Base-by-base conservation (phyloP, 2,329 filamentous ascomycete species). In the Fusarium pseudonygamai region DNA sequence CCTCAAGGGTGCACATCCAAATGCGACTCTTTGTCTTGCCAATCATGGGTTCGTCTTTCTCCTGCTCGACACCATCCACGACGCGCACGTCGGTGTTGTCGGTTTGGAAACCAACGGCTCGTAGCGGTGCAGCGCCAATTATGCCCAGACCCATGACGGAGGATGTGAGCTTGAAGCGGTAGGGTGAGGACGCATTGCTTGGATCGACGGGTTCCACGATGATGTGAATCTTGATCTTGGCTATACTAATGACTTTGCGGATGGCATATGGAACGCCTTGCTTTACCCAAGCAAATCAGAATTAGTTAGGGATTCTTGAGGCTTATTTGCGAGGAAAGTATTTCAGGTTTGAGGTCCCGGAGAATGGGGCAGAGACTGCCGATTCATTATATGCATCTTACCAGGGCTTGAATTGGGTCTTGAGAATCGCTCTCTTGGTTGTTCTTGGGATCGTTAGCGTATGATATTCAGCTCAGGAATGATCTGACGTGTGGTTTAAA, bases 261-360 rank as follows among this genome's bases (percentile, higher is more conserved):
- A 55, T 40, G 26, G 50, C 50, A 5, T 55, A 55, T 2, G 50
- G 50, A 0, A 55, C 50, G 6, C 50, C 50, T 55, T 55, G 50
- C 50, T 55, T 6, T 18, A n/a, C 7, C 7, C 34, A 5, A 13
- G 39, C 2, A 28, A 18, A 28, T 3, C 2, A 6, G 5, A 13
- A 28, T 2, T n/a, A 22, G 18, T n/a, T 13, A 28, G 8, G 6
- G 28, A 28, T 28, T 28, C 26, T 28, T 28, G 26, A 28, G 26
- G 26, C 26, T 28, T 28, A 28, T 7, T 28, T 28, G 26, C 5
- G 26, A 28, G 26, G 7, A 28, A 28, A 28, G 26, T 5, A 28
- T 22, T 5, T 8, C 11, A 0, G 3, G 5, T 18, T 13, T 24
- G 14, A 30, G 7, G 11, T 34, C 2, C 0, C 10, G 30, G 26